These are phyloP conservation scores for Amaranthus cruentus DNA, from an alignment of 148 eudicot species.

Conservation along the genomic window DNA sequence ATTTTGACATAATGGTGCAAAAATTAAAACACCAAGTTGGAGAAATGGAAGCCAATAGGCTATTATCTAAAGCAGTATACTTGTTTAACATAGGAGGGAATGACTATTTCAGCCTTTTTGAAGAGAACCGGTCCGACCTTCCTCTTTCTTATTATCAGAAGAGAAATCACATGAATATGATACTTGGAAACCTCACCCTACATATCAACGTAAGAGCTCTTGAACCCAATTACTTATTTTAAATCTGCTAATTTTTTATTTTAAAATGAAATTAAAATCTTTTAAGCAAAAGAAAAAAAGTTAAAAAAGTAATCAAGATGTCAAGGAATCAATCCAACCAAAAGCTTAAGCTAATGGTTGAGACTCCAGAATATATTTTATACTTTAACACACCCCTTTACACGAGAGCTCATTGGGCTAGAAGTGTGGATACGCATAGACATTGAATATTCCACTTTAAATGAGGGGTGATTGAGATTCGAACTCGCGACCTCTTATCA, in stretches of 20 bases:
- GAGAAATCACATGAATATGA: conserved; percentile 21
- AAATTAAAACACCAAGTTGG: conserved; percentile 27
- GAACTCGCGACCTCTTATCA: too few relatives aligned
- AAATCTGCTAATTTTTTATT: background rate
- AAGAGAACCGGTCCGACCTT: background rate
- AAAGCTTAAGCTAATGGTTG: too few relatives aligned
- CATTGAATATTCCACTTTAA: too few relatives aligned
- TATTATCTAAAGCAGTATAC: conserved; percentile 31
- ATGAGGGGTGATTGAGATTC: too few relatives aligned
- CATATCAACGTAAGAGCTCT: conserved; percentile 25
- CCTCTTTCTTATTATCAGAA: conserved; percentile 9
- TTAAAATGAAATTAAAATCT: background rate
- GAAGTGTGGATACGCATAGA: too few relatives aligned
- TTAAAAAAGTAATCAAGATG: too few relatives aligned
- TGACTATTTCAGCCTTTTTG: conserved; percentile 31
- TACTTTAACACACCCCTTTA: too few relatives aligned
- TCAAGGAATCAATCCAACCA: too few relatives aligned
- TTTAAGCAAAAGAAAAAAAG: too few relatives aligned
- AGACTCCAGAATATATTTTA: too few relatives aligned
- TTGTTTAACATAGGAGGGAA: conserved; percentile 37
- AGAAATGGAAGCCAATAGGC: conserved; percentile 18
- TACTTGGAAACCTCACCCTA: conserved; percentile 36
- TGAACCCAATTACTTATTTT: background rate
- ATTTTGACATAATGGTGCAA: conserved; percentile 26
- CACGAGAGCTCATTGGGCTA: too few relatives aligned